phyloP scores from a whole-genome alignment of 2,329 filamentous ascomycete genomes.

The Aspergillus puulaauensis region DNA sequence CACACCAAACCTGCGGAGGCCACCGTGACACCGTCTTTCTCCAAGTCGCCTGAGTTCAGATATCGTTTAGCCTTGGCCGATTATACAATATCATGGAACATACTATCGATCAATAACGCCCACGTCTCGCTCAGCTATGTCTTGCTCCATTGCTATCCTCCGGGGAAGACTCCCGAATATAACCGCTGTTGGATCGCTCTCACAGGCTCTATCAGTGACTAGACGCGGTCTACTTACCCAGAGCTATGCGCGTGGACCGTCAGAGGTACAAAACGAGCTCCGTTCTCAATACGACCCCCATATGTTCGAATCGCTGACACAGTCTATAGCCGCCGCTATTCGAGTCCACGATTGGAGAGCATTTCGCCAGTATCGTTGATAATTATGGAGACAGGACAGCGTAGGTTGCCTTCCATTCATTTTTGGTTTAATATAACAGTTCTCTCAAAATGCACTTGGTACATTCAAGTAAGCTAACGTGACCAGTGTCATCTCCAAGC shows the following conservation, averaged over 20 bases:
- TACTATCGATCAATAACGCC: not conserved
- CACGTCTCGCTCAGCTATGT: not conserved
- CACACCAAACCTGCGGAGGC: not conserved
- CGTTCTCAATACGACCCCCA: not conserved
- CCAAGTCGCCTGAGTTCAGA: no score
- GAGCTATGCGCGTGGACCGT: constrained; percentile 32
- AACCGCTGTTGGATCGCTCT: not conserved
- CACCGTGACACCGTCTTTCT: not conserved
- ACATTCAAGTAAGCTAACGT: not conserved
- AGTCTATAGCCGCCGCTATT: constrained; percentile 43
- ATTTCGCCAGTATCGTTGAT: constrained; percentile 46
- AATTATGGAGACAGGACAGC: constrained; percentile 50
- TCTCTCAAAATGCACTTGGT: not conserved
- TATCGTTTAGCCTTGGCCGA: not conserved
- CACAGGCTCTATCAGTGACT: not conserved
- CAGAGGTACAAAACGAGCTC: constrained; percentile 20
- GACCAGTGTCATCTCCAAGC: constrained; percentile 55
- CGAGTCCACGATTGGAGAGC: constrained; percentile 47
- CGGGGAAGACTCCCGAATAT: not conserved
- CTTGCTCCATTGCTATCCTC: not conserved
- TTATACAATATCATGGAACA: not conserved
- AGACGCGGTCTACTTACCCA: constrained; percentile 25
- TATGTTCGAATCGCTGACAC: not conserved
- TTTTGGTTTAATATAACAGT: not conserved
- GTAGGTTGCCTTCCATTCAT: constrained; percentile 37